Base-by-base conservation (phyloP, 2,329 filamentous ascomycete genomes). In the Arachnomyces sp. region DNA sequence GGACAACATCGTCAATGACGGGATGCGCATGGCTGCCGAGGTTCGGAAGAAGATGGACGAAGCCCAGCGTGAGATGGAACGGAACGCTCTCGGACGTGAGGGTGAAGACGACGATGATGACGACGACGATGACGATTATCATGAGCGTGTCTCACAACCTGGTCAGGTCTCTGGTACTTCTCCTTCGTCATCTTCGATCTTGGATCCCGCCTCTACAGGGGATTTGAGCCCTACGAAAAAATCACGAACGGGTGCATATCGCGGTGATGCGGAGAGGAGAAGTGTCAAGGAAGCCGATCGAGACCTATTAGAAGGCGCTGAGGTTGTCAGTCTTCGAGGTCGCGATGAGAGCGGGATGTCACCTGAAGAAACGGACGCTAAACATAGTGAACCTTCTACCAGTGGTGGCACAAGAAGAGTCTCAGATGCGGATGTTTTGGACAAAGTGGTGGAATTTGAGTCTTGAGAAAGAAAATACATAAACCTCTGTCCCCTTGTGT, bases 1-100 rank as follows among this genome's bases (percentile, higher is more conserved):
- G 30, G 92, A 98, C 67, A 95, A 94, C 53, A 96, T 98, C 53
- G 92, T 96, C 48, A 94, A 85, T 2, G 92, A 98, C 58, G 92
- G 92, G 31, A 95, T 96, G 81, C 82, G 90, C 28, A 90, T 96
- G 43, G 92, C 92, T 0, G 86, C 84, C 1, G 92, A 98, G 61
- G 90, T 98, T 38, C 76, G 85, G 50, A 79, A 89, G 53, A 76
- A 89, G 33, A 95, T 96, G 83, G 90, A 98, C 47, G 92, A 98
- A 59, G 90, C 90, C 3, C 89, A 95, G 63, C 82, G 80, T 52
- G 90, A 96, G 57, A 68, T 95, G 49, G 90, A 95, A 63, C 84
- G 82, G 62, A 89, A 88, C 44, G 84, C 82, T 0, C 65, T 81
- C 67, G 75, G 33, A 71, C 82, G 53, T 70, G 75, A 76, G 0